These are phyloP conservation scores for Thelonectria olida DNA, from an alignment of 2,329 filamentous ascomycete species.

Conservation along the genomic window DNA sequence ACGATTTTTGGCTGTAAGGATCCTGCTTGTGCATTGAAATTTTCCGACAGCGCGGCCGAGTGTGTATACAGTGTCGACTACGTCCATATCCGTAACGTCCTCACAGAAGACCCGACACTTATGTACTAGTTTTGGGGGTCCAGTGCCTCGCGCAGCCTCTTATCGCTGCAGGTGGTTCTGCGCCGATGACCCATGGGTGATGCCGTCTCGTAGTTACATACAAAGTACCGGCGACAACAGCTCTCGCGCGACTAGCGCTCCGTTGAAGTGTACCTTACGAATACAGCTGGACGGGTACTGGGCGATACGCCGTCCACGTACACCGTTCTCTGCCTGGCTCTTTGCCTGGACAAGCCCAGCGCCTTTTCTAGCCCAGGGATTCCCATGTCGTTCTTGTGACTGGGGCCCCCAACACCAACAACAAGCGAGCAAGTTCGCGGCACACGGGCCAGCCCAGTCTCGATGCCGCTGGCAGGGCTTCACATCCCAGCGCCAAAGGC, in stretches of 20 bases:
- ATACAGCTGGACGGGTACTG: not conserved
- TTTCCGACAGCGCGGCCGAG: too few species aligned
- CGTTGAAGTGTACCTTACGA: too few species aligned
- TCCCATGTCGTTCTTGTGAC: conserved; percentile 18
- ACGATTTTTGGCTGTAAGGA: not conserved
- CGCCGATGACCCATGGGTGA: too few species aligned
- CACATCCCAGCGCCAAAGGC: conserved; percentile 12
- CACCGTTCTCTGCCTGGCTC: conserved; percentile 13
- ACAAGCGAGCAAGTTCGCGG: conserved; percentile 29
- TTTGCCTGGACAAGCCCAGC: conserved; percentile 9
- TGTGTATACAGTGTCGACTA: too few species aligned
- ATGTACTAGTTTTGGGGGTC: too few species aligned
- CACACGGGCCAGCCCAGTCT: conserved; percentile 34
- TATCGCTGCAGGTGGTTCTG: too few species aligned
- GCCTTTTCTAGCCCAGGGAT: conserved; percentile 4
- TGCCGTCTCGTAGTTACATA: too few species aligned
- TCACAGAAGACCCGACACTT: too few species aligned
- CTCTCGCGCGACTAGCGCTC: too few species aligned
- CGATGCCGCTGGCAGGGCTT: conserved; percentile 24
- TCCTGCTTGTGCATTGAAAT: not conserved
- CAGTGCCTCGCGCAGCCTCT: too few species aligned
- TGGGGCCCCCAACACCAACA: conserved; percentile 31
- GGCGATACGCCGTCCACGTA: conserved; percentile 22
- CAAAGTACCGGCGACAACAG: too few species aligned
- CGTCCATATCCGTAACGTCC: too few species aligned